Percentiles rank a stretch among this genome's conserved stretches.
Conservation (phyloP, 352 stramenopile species). For the Phytophthora meadii region DNA sequence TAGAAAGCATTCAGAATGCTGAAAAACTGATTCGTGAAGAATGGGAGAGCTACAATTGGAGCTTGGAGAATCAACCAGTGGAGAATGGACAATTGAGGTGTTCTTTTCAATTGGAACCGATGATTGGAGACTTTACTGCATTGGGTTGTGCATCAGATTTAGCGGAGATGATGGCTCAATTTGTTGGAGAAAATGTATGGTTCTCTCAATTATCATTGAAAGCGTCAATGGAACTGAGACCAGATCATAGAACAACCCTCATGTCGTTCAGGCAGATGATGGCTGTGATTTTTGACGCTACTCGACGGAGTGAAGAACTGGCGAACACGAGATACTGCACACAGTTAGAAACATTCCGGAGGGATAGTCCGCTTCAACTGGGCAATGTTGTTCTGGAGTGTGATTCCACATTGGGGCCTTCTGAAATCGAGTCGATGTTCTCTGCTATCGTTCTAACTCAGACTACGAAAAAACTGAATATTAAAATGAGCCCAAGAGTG, state of each 20-base stretch:
- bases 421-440: conserved; percentile 14
- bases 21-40: conserved; percentile 23
- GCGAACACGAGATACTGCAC: conserved; percentile 23
- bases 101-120: conserved; percentile 25
- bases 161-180: conserved; percentile 21
- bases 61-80: conserved; percentile 25
- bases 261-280: conserved; percentile 29
- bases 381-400: conserved; percentile 10
- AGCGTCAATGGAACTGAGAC: conserved; percentile 1
- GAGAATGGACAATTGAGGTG: conserved; percentile 17
- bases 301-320: conserved; percentile 20
- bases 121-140: conserved; percentile 15
- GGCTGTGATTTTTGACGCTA: conserved; percentile 21
- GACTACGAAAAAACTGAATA: conserved; percentile 15
- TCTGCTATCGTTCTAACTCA: conserved; percentile 21
- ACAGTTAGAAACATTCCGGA: neutral
- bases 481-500: conserved; percentile 4
- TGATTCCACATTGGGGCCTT: conserved; percentile 1
- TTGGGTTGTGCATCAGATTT: conserved; percentile 13
- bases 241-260: neutral
- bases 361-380: conserved; percentile 17
- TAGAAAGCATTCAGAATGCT: conserved; percentile 21
- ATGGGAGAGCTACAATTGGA: conserved; percentile 26
- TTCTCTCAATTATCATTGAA: conserved; percentile 16
- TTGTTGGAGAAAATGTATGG: conserved; percentile 28